Evolutionary conservation across 139 green algal species (phyloP).

Genomic region (Chlorella sp.): DNA sequence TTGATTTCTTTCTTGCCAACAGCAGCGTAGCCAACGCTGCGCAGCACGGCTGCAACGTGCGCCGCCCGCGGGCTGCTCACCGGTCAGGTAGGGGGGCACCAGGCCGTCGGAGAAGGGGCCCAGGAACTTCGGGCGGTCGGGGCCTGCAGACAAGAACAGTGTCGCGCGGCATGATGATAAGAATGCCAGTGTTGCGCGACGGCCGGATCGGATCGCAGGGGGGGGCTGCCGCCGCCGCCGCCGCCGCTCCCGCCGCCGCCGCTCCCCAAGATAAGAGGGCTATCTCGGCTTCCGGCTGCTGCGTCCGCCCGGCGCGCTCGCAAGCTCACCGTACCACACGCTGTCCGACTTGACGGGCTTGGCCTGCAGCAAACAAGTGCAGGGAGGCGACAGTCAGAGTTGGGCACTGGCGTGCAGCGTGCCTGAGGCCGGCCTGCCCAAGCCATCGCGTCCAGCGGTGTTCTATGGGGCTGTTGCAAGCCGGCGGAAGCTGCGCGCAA

Average conservation of each 20-base stretch:
- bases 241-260: not conserved
- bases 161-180: not conserved
- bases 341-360: constrained; percentile 44
- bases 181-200: not conserved
- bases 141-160: constrained; percentile 47
- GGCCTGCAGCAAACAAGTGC: constrained; percentile 16
- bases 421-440: not conserved
- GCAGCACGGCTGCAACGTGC: too few relatives aligned
- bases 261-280: not conserved
- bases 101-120: constrained; percentile 85
- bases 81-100: constrained; percentile 62
- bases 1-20: too few relatives aligned
- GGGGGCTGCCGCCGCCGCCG: too few relatives aligned
- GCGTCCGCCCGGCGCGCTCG: not conserved
- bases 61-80: constrained; percentile 31
- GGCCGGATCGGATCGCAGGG: too few relatives aligned
- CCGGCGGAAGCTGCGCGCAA: too few relatives aligned
- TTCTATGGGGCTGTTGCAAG: not conserved
- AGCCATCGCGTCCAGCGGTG: too few relatives aligned
- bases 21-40: too few relatives aligned
- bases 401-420: too few relatives aligned
- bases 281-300: not conserved
- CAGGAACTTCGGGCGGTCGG: constrained; percentile 90
- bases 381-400: too few relatives aligned
- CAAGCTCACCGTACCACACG: constrained; percentile 41